Base-by-base conservation (phyloP, 495 filamentous ascomycete species). In the Penicillium coprophilum region DNA sequence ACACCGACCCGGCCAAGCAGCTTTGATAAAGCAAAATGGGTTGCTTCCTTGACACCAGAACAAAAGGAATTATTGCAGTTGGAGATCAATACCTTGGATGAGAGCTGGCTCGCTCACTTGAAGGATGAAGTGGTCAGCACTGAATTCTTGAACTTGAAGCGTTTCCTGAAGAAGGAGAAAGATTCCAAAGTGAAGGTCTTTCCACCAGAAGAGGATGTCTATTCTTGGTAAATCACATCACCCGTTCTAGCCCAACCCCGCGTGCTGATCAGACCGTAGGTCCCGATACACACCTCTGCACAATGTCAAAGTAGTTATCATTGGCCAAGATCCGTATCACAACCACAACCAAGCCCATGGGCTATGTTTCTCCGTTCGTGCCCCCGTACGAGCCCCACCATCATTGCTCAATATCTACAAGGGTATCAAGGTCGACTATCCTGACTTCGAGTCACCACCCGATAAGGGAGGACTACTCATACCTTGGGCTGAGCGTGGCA, bases 291-390 rank as follows among this genome's bases (percentile, higher is more conserved):
- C 93, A 1, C 95, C 94, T 24, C 82, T 97, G 53, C 72, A 86
- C 74, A 87, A 75, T 2, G 92, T 97, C 53, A 94, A 93, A 66
- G 85, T 85, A 45, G 91, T 98, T 8, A 89, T 98, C 70, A 64
- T 97, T 41, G 94, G 95, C 57, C 94, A 98, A 74, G 94, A 98
- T 70, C 94, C 94, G 6, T 98, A 98, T 71, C 94, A 97, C 77
- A 94, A 95, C 69, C 62, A 80, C 73, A 95, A 96, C 75, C 94
- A 98, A 81, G 94, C 94, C 32, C 93, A 96, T 72, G 94, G 94
- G 23, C 84, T 98, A 44, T 89, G 85, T 69, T 98, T 98, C 82
- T 96, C 90, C 17, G 91, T 97, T 50, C 91, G 88, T 0, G 85
- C 94, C 0, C 94, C 94, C 0, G 96, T 91, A 0, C 82, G 82